Evolutionary conservation across 1,284 basidiomycete species (phyloP).

Genomic region (Melampsora larici-populina): DNA sequence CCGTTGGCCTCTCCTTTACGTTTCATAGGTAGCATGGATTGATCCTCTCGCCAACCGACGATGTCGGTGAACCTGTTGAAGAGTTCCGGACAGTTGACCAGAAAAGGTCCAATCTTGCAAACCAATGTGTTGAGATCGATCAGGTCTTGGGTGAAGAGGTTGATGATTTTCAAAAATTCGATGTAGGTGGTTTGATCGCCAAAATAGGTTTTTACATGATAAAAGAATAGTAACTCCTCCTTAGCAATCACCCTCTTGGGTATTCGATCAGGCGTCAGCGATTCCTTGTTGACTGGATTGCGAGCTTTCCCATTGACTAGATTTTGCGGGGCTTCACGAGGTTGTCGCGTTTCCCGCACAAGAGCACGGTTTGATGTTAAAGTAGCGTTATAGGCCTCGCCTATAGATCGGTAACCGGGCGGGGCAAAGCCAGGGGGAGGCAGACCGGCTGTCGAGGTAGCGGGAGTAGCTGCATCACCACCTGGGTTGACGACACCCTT

Average conservation of each 20-base stretch:
- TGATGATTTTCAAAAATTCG: conserved; percentile 92
- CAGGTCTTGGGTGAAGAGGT: conserved; percentile 89
- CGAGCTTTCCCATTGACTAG: neutral
- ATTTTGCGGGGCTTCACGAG: conserved; percentile 7
- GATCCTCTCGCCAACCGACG: conserved; percentile 69
- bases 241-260: conserved; percentile 25
- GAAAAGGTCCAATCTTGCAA: conserved; percentile 72
- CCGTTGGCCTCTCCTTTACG: conserved; percentile 58
- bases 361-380: conserved; percentile 25
- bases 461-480: neutral
- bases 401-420: conserved; percentile 28
- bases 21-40: conserved; percentile 60
- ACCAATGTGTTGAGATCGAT: conserved; percentile 82
- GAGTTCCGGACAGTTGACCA: conserved; percentile 72
- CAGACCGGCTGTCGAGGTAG: conserved; percentile 11
- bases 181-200: conserved; percentile 84
- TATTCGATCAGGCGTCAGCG: neutral
- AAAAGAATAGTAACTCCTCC: conserved; percentile 82
- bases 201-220: conserved; percentile 79
- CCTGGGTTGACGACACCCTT: neutral
- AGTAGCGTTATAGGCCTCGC: conserved; percentile 40
- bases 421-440: conserved; percentile 41
- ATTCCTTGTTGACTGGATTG: neutral
- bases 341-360: conserved; percentile 3
- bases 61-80: conserved; percentile 82